A percentile compares a stretch with the other conserved stretches of the same genome.
phyloP scores from a whole-genome alignment of 176 grass and related monocot species.

The Leersia perrieri region DNA sequence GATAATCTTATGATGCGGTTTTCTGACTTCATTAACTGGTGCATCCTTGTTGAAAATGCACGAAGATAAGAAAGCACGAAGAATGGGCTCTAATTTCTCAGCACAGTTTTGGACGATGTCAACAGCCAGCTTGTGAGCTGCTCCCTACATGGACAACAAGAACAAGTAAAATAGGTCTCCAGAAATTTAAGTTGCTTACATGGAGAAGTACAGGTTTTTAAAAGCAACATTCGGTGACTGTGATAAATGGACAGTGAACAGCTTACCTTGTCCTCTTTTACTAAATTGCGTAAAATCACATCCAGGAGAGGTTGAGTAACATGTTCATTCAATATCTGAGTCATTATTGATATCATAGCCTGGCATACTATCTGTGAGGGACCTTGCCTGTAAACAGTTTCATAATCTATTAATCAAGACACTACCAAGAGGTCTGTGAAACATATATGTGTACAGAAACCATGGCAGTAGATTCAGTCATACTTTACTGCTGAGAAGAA shows the following conservation, averaged over 20 bases:
- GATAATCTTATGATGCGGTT: slow-evolving; percentile 76
- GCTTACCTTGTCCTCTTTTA: slow-evolving; percentile 82
- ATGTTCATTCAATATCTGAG: slow-evolving; percentile 78
- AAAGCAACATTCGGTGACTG: slow-evolving; percentile 13
- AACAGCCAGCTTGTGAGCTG: slow-evolving; percentile 67
- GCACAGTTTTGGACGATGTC: slow-evolving; percentile 59
- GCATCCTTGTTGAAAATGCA: slow-evolving; percentile 60
- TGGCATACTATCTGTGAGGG: slow-evolving; percentile 73
- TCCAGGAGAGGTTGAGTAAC: slow-evolving; percentile 72
- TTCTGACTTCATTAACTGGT: slow-evolving; percentile 45
- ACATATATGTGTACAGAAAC: slow-evolving; percentile 20
- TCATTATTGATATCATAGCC: slow-evolving; percentile 81
- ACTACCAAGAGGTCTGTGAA: not conserved
- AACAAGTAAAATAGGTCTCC: slow-evolving; percentile 24
- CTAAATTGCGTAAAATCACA: slow-evolving; percentile 75
- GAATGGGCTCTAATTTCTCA: slow-evolving; percentile 61
- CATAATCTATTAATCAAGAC: slow-evolving; percentile 3
- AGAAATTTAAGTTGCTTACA: not conserved
- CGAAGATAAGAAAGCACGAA: slow-evolving; percentile 60
- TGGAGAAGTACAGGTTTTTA: slow-evolving; percentile 26
- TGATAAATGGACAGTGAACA: slow-evolving; percentile 22
- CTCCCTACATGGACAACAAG: slow-evolving; percentile 54
- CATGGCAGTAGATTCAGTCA: slow-evolving; percentile 25
- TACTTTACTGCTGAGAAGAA: slow-evolving; percentile 84
- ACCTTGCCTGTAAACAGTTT: slow-evolving; percentile 59